Evolutionary conservation across 225 moss, liverwort and hornwort genomes (phyloP), one percentile per base, ranked within the genome.

Genomic region (Physcomitrium patens): DNA sequence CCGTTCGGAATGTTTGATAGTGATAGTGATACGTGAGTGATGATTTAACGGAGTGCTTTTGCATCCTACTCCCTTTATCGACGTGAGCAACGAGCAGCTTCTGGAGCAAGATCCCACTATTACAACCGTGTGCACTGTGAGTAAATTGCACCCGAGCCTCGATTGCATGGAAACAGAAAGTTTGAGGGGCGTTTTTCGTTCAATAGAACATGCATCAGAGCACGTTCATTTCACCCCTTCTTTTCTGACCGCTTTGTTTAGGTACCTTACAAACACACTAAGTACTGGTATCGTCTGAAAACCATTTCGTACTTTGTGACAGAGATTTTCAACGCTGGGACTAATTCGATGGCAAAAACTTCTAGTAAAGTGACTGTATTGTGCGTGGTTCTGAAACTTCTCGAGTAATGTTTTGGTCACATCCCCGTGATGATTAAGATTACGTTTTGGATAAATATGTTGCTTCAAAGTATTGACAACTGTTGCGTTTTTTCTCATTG

Each of bases 1-100:
- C 72, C 92, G 78, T 14, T 81, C 92, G 14, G 94, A 94, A 37
- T 77, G 84, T 60, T 73, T 94, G 73, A 79, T 80, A 20, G 94
- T 94, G 15, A 90, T 94, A 55, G 94, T 90, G 92, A 17, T 94
- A 92, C 59, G 92, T 94, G 20, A 92, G 90, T 66, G 92, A 92
- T 24, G 73, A 89, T 31, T 89, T 86, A 43, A 89, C 43, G 94
- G 92, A 8, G 78, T 92, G 16, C 85, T 87, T 16, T 64, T 94
- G 64, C 94, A 94, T 64, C 94, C 94, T 26, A 90, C 92, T 13
- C 92, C 92, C 73, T 94, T 89, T 3, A 87, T 92, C 12, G 90
- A 94, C 75, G 81, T 84, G 57, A 90, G 92, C 80, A 90, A 83
- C 51, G 94, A 92, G 12, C 85, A 87, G 69, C 84, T 92, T 28